Conservation (phyloP, 129 eudicot species). For the Arctium lappa region DNA sequence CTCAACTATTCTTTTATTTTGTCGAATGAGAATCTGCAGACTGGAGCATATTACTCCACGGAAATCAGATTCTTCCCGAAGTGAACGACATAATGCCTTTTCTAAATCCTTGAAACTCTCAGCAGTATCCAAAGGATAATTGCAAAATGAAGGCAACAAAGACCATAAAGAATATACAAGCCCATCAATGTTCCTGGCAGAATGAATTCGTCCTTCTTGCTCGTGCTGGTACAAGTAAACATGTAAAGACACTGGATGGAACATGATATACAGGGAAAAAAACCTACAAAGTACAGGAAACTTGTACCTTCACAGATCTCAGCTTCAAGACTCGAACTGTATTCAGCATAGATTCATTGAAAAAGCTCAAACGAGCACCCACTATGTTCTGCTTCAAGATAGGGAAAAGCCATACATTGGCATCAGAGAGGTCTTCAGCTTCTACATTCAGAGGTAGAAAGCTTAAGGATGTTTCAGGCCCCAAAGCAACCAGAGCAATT, state of each 20-base stretch:
- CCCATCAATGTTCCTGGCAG: constrained; percentile 78
- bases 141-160: constrained; percentile 87
- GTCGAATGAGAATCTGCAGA: constrained; percentile 78
- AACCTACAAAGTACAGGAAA: background rate
- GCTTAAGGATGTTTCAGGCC: constrained; percentile 76
- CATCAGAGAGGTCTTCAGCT: constrained; percentile 56
- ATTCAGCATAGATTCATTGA: constrained; percentile 48
- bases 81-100: constrained; percentile 51
- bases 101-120: constrained; percentile 69
- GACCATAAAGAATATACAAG: constrained; percentile 87
- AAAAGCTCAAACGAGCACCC: constrained; percentile 83
- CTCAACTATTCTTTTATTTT: constrained; percentile 62
- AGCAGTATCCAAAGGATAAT: constrained; percentile 79
- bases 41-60: constrained; percentile 89
- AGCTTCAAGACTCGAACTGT: constrained; percentile 48
- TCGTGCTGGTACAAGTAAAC: constrained; percentile 48
- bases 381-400: constrained; percentile 74
- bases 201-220: constrained; percentile 57
- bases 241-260: background rate
- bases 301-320: constrained; percentile 67
- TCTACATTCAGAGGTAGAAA: constrained; percentile 68
- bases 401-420: constrained; percentile 90
- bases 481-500: constrained; percentile 79
- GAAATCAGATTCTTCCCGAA: constrained; percentile 62
- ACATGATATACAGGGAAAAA: background rate